A percentile compares a stretch with the other conserved stretches of the same genome.
Conservation (phyloP, 495 filamentous ascomycete species). For the Copromyces sp. region DNA sequence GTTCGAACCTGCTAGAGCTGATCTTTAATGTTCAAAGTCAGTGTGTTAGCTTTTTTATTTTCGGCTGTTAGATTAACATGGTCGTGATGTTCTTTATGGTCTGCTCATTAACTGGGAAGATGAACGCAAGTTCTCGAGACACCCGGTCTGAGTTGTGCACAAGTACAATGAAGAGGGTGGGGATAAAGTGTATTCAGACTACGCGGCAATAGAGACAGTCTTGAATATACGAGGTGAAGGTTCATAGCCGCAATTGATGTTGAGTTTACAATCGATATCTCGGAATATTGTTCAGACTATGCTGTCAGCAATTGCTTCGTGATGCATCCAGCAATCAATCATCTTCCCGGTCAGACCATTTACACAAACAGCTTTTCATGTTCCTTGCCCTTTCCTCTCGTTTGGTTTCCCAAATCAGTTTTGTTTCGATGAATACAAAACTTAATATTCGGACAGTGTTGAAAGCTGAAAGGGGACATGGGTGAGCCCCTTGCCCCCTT, state of each 20-base stretch:
- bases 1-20: background rate
- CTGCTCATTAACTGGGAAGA: background rate
- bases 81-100: background rate
- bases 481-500: no score
- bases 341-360: no score
- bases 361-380: background rate
- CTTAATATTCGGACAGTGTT: background rate
- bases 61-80: background rate
- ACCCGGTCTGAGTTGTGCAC: background rate
- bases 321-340: no score
- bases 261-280: no score
- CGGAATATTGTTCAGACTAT: no score
- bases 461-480: background rate
- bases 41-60: background rate
- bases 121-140: background rate
- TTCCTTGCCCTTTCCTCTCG: no score
- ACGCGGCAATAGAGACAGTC: no score
- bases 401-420: background rate
- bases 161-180: background rate
- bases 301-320: no score
- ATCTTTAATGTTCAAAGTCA: background rate
- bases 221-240: no score
- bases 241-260: no score
- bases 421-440: background rate
- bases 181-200: background rate